Evolutionary conservation across 176 grass and related monocot genomes (phyloP).

Genomic region (Urochloa ruziziensis): DNA sequence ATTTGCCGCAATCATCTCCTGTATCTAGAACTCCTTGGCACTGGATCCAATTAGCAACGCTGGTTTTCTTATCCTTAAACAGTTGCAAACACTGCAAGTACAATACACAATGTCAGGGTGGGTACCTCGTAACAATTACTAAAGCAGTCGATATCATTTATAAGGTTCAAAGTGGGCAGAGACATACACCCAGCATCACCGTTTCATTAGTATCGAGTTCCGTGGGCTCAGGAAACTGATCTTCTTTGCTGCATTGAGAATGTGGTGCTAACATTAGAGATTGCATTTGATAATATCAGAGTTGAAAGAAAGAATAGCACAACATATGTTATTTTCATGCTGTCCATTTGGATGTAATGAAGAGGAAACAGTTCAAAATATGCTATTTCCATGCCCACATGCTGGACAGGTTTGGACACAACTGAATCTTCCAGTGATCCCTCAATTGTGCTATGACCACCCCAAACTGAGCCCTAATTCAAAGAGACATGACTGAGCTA

Average conservation of each 20-base stretch:
- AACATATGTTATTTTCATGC: too few relatives aligned
- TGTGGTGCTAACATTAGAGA: conserved; percentile 11
- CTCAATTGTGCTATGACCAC: too few relatives aligned
- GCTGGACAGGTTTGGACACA: too few relatives aligned
- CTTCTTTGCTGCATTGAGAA: conserved; percentile 54
- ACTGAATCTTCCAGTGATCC: too few relatives aligned
- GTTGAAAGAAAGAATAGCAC: background rate
- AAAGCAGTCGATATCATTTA: conserved; percentile 16
- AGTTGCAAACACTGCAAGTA: conserved; percentile 9
- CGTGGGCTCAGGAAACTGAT: conserved; percentile 39
- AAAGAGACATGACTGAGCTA: too few relatives aligned
- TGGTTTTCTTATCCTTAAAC: conserved; percentile 28
- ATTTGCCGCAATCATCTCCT: conserved; percentile 78
- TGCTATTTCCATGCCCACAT: too few relatives aligned
- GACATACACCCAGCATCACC: conserved; percentile 32
- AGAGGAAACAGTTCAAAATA: too few relatives aligned
- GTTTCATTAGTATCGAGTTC: conserved; percentile 54
- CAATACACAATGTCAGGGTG: conserved; percentile 8
- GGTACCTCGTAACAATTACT: conserved; percentile 5
- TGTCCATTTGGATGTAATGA: too few relatives aligned
- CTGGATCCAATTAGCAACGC: conserved; percentile 65
- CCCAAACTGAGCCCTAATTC: too few relatives aligned
- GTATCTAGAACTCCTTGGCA: too few relatives aligned
- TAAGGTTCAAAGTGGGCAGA: conserved; percentile 23
- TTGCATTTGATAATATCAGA: conserved; percentile 7